Evolutionary conservation across 2,329 filamentous ascomycete species (phyloP).

Genomic region (Colletotrichum liaoningense): DNA sequence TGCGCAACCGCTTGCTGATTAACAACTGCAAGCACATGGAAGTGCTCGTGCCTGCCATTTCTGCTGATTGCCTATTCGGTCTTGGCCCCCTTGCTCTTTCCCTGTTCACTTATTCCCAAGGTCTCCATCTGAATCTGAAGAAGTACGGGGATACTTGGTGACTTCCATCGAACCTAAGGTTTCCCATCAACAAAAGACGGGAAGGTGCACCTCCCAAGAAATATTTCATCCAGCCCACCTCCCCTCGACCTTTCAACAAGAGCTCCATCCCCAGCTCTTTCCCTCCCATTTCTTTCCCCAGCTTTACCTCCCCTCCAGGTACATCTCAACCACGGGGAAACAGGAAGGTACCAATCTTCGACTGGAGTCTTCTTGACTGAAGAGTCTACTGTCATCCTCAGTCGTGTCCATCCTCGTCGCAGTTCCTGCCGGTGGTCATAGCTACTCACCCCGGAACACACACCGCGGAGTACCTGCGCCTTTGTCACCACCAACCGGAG

Average conservation of each 20-base stretch:
- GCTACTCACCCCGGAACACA: not conserved
- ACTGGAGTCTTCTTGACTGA: constrained; percentile 11
- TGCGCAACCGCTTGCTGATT: not conserved
- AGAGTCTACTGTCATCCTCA: not conserved
- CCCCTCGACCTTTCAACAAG: not conserved
- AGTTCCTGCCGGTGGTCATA: not conserved
- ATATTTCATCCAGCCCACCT: constrained; percentile 29
- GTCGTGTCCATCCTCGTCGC: not conserved
- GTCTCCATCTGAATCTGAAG: not conserved
- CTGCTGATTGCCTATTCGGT: constrained; percentile 13
- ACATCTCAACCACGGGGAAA: constrained; percentile 13
- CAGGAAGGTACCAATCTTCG: not conserved
- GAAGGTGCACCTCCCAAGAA: constrained; percentile 10
- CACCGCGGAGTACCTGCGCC: not conserved
- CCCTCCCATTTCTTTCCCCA: constrained; percentile 22
- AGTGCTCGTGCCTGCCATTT: not conserved
- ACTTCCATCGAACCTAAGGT: not conserved
- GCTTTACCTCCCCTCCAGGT: not conserved
- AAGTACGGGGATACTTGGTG: not conserved
- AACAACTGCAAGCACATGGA: not conserved
- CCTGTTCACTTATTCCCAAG: not conserved
- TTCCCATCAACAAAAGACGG: not conserved
- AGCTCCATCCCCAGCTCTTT: constrained; percentile 24
- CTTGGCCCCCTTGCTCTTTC: constrained; percentile 5
- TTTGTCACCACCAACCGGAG: not conserved